Evolutionary conservation across 495 filamentous ascomycete genomes (phyloP).

Genomic region (Halenospora varia): DNA sequence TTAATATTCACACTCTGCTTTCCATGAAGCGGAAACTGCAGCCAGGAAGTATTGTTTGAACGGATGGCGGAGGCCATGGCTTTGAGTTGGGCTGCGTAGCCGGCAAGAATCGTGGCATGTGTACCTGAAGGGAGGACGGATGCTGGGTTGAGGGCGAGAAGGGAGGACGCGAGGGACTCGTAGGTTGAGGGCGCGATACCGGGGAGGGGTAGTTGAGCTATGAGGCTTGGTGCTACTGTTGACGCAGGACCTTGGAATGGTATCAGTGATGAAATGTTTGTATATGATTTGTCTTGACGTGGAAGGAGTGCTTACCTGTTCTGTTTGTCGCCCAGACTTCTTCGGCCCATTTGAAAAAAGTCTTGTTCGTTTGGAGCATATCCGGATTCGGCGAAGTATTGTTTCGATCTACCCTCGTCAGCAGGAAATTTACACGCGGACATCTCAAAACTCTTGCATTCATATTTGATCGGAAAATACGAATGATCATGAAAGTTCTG

Average conservation of each 20-base stretch:
- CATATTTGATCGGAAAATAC: constrained; percentile 31
- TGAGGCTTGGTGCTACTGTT: background rate
- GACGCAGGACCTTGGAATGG: background rate
- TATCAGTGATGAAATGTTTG: background rate
- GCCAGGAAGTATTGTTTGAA: constrained; percentile 34
- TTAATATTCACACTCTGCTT: constrained; percentile 18
- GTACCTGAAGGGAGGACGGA: constrained; percentile 30
- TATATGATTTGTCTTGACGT: background rate
- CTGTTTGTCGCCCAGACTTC: background rate
- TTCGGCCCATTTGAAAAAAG: background rate
- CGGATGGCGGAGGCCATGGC: constrained; percentile 34
- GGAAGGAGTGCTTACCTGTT: background rate
- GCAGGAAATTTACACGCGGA: background rate
- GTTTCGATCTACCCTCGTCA: background rate
- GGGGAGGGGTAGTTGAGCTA: constrained; percentile 20
- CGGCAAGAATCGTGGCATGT: constrained; percentile 31
- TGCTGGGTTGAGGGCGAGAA: constrained; percentile 27
- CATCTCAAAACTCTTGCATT: constrained; percentile 25
- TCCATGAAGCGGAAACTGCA: background rate
- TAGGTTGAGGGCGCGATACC: constrained; percentile 26
- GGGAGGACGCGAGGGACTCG: constrained; percentile 27
- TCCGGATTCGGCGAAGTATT: background rate
- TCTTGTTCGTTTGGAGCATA: background rate
- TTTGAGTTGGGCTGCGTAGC: constrained; percentile 42
- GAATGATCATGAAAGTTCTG: constrained; percentile 37